Evolutionary conservation across 257 asterid species (phyloP).

Genomic region (Linderniella brevidens): DNA sequence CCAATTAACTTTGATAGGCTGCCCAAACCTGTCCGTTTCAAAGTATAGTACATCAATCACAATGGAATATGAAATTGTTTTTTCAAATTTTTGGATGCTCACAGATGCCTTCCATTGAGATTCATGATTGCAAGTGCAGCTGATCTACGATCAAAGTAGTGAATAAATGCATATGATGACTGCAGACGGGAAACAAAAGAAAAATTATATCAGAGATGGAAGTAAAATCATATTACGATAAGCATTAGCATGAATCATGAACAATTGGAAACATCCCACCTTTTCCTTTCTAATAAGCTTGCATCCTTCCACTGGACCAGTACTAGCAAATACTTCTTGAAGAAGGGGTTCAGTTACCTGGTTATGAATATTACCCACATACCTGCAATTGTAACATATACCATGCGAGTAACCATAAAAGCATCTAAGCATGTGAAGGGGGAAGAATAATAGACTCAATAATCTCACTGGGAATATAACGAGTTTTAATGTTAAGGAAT

Average conservation of each 20-base stretch:
- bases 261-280: constrained; percentile 24
- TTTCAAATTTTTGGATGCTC: constrained; percentile 16
- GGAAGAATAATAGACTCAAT: too few species aligned
- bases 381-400: constrained; percentile 83
- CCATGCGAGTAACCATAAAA: constrained; percentile 32
- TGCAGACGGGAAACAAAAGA: constrained; percentile 20
- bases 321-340: constrained; percentile 80
- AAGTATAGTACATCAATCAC: constrained; percentile 3
- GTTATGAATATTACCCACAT: constrained; percentile 67
- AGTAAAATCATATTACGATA: background rate
- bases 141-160: constrained; percentile 48
- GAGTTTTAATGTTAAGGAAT: too few species aligned
- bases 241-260: background rate
- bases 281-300: constrained; percentile 83
- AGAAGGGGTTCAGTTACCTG: constrained; percentile 84
- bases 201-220: constrained; percentile 2
- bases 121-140: constrained; percentile 40
- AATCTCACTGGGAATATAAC: too few species aligned
- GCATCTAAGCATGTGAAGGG: too few species aligned
- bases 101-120: constrained; percentile 56
- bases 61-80: background rate
- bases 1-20: constrained; percentile 94
- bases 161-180: constrained; percentile 58
- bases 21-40: constrained; percentile 65
- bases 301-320: constrained; percentile 81